These are phyloP conservation scores for Leptographium wingfieldii DNA, from an alignment of 2,329 filamentous ascomycete genomes.

Conservation along the genomic window DNA sequence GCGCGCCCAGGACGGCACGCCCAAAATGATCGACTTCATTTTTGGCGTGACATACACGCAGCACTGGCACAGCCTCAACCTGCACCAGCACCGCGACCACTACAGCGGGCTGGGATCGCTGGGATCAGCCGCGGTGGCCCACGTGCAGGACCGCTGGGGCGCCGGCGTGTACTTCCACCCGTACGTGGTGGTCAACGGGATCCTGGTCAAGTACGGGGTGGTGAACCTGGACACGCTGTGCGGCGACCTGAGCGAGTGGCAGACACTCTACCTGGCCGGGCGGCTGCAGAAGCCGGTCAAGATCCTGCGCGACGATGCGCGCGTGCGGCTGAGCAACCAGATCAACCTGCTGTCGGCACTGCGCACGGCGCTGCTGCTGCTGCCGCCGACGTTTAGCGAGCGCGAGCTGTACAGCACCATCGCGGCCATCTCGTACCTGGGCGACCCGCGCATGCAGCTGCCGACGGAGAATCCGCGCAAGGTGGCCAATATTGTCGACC, in stretches of 20 bases:
- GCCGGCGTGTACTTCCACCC: conserved; percentile 98
- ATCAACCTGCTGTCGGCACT: conserved; percentile 88
- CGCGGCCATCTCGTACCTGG: conserved; percentile 83
- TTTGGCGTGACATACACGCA: conserved; percentile 90
- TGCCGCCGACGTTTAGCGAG: conserved; percentile 77
- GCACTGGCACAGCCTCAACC: conserved; percentile 93
- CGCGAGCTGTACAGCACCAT: conserved; percentile 82
- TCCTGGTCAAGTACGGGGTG: conserved; percentile 94
- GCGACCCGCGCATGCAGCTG: conserved; percentile 89
- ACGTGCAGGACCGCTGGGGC: conserved; percentile 76
- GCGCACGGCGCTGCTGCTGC: conserved; percentile 74
- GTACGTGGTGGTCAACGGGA: conserved; percentile 87
- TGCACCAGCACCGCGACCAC: conserved; percentile 78
- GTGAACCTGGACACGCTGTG: conserved; percentile 88
- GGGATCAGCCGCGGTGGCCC: conserved; percentile 73
- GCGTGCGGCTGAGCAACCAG: conserved; percentile 87
- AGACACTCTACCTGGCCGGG: conserved; percentile 91
- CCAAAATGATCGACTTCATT: conserved; percentile 98
- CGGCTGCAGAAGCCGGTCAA: conserved; percentile 96
- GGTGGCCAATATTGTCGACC: conserved; percentile 83
- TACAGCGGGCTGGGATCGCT: conserved; percentile 78
- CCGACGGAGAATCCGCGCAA: conserved; percentile 86
- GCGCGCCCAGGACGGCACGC: conserved; percentile 73
- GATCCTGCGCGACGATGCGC: conserved; percentile 86
- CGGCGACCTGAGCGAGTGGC: conserved; percentile 77